Conservation (phyloP, 2,329 filamentous ascomycete species). For the Trichophyton rubrum region DNA sequence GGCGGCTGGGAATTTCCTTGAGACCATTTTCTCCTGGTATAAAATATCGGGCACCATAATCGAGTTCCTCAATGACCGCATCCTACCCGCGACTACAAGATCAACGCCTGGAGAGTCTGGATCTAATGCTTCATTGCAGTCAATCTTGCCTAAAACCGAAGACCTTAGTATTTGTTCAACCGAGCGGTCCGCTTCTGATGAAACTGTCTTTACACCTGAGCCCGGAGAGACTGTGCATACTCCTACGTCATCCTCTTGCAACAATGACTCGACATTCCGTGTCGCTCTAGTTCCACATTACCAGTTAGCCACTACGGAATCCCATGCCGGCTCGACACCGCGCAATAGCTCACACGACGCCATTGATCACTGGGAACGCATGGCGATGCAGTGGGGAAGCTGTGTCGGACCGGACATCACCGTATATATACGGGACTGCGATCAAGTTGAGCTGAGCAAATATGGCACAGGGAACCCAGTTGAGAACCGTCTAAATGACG, state of each 20-base stretch:
- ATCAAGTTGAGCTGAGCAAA: slow-evolving; percentile 29
- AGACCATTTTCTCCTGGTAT: slow-evolving; percentile 62
- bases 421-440: slow-evolving; percentile 32
- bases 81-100: slow-evolving; percentile 10
- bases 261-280: slow-evolving; percentile 36
- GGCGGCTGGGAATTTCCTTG: slow-evolving; percentile 49
- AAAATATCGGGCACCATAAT: slow-evolving; percentile 59
- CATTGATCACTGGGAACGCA: slow-evolving; percentile 95
- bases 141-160: slow-evolving; percentile 22
- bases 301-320: slow-evolving; percentile 65
- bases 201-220: slow-evolving; percentile 2
- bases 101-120: slow-evolving; percentile 6
- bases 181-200: slow-evolving; percentile 12
- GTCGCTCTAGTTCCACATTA: slow-evolving; percentile 69
- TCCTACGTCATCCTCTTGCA: slow-evolving; percentile 4
- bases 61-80: slow-evolving; percentile 38
- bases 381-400: slow-evolving; percentile 84
- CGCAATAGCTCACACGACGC: slow-evolving; percentile 66
- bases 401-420: slow-evolving; percentile 62
- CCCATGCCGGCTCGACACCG: slow-evolving; percentile 58
- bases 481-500: slow-evolving; percentile 43
- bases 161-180: slow-evolving; percentile 23
- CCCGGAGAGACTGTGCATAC: slow-evolving; percentile 8
- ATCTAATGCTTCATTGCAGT: slow-evolving; percentile 22
- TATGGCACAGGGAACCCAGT: slow-evolving; percentile 36